Conservation (phyloP, 345 rosid genomes). For the Eucalyptus marginata region DNA sequence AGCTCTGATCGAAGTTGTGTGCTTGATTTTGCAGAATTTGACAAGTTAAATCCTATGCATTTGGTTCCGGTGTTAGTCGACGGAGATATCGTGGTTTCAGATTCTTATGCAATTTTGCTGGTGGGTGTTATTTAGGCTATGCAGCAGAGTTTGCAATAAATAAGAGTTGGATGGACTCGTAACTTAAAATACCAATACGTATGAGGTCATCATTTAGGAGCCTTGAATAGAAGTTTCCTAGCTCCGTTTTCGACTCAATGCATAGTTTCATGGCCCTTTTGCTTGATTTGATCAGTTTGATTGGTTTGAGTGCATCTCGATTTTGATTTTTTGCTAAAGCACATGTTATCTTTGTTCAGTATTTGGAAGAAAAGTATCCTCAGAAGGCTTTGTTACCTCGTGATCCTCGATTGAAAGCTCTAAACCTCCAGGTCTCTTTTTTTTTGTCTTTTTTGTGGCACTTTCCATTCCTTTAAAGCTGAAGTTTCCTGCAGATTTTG, state of each 20-base stretch:
- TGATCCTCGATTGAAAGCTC: constrained; percentile 18
- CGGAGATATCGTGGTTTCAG: constrained; percentile 36
- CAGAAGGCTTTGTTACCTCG: constrained; percentile 23
- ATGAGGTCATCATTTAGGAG: not conserved
- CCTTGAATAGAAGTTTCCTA: not conserved
- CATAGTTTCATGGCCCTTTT: not conserved
- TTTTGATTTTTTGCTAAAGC: not conserved
- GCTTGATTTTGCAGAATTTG: constrained; percentile 23
- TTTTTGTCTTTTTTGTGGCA: not conserved
- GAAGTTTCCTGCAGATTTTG: not conserved
- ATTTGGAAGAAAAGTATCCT: constrained; percentile 44
- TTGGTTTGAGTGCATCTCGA: not conserved
- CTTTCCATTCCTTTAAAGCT: not conserved
- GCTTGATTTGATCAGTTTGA: not conserved
- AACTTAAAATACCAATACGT: not conserved
- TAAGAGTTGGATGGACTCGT: not conserved
- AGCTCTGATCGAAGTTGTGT: not conserved
- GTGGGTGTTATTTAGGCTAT: constrained; percentile 1
- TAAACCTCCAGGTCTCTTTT: constrained; percentile 31
- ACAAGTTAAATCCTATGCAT: constrained; percentile 28
- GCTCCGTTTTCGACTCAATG: not conserved
- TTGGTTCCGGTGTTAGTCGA: constrained; percentile 37
- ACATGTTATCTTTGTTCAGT: constrained; percentile 4
- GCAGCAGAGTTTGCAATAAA: not conserved
- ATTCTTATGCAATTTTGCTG: constrained; percentile 42